These are phyloP conservation scores for Ogataea philodendri DNA, from an alignment of 805 yeast genomes.

Conservation along the genomic window DNA sequence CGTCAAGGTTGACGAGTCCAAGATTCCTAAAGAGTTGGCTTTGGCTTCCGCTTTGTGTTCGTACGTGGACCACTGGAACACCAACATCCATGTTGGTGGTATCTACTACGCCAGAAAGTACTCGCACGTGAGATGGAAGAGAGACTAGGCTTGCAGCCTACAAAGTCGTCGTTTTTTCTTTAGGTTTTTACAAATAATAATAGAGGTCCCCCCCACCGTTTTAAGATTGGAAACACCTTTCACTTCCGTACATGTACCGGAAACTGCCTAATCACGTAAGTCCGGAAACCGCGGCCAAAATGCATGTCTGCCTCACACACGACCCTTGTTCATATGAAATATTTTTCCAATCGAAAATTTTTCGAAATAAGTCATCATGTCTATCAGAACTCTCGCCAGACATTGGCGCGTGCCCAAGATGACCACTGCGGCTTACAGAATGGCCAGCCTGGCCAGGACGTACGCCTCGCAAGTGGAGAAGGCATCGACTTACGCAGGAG, in stretches of 20 bases:
- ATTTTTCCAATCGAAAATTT: conserved; percentile 17
- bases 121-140: conserved; percentile 52
- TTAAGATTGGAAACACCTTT: too few species aligned
- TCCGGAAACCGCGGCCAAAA: conserved; percentile 34
- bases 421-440: conserved; percentile 5
- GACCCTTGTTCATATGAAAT: conserved; percentile 22
- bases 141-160: conserved; percentile 36
- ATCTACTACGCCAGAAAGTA: conserved; percentile 55
- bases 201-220: conserved; percentile 17
- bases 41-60: conserved; percentile 58
- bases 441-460: conserved; percentile 13
- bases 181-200: conserved; percentile 12
- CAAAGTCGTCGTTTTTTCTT: conserved; percentile 8
- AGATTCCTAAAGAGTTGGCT: conserved; percentile 58
- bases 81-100: conserved; percentile 60
- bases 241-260: conserved; percentile 15
- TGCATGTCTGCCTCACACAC: conserved; percentile 5
- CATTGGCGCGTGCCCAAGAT: conserved; percentile 12
- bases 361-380: conserved; percentile 14
- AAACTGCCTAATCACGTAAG: conserved; percentile 25
- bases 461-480: conserved; percentile 29
- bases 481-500: conserved; percentile 55
- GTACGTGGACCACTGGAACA: conserved; percentile 67
- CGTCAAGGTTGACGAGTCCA: conserved; percentile 49
- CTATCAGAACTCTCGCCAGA: conserved; percentile 15